Conservation (phyloP, 345 rosid genomes). For the Melaleuca alternifolia region DNA sequence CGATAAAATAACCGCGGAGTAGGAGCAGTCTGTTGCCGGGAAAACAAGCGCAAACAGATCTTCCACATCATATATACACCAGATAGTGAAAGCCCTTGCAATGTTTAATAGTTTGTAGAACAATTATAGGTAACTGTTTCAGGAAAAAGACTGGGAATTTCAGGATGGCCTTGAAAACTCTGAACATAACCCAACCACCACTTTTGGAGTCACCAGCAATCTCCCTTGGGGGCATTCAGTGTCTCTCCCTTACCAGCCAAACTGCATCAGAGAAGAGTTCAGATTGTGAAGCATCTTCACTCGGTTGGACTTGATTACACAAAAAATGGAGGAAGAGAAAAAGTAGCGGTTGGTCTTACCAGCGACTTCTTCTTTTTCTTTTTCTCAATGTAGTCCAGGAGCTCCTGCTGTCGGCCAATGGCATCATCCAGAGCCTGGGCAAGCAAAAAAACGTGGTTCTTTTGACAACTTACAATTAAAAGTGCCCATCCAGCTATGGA, state of each 20-base stretch:
- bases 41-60: background rate
- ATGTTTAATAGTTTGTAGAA: background rate
- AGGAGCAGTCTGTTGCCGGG: background rate
- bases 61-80: background rate
- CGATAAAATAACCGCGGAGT: background rate
- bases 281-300: background rate
- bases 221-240: background rate
- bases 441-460: background rate
- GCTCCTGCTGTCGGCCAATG: constrained; percentile 56
- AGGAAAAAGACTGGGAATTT: background rate
- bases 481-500: background rate
- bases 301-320: background rate
- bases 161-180: background rate
- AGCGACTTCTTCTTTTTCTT: constrained; percentile 77
- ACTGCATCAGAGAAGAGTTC: background rate
- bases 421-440: constrained; percentile 78
- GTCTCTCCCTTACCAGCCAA: background rate
- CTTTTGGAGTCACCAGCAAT: background rate
- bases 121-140: background rate
- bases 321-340: background rate
- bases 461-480: background rate
- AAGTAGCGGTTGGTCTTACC: background rate
- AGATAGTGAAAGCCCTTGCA: background rate
- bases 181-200: background rate
- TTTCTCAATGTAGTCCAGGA: constrained; percentile 63